Percentiles rank a stretch among this genome's conserved stretches.
Conservation (phyloP, 768 basidiomycete genomes). For the Psilocybe sp. region DNA sequence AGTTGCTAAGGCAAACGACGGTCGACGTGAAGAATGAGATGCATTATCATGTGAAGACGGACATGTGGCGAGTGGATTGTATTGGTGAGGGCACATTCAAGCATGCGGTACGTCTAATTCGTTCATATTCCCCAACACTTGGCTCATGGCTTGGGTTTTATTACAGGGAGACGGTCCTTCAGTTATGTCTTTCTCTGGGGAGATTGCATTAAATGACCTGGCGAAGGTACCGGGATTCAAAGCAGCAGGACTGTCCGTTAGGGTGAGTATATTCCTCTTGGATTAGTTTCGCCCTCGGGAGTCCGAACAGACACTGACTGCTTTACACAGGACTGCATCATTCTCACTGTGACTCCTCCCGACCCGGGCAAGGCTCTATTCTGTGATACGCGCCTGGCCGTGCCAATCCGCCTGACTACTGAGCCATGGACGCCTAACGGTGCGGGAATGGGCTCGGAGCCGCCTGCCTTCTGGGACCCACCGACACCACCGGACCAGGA, state of each 20-base stretch:
- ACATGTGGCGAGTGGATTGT: slow-evolving; percentile 66
- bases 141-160: neutral
- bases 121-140: neutral
- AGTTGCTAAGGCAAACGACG: slow-evolving; percentile 63
- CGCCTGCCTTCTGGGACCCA: slow-evolving; percentile 12
- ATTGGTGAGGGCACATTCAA: slow-evolving; percentile 65
- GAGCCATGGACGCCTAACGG: slow-evolving; percentile 52
- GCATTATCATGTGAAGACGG: slow-evolving; percentile 53
- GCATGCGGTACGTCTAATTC: slow-evolving; percentile 42
- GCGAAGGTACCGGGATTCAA: slow-evolving; percentile 57
- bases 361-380: slow-evolving; percentile 56
- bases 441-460: slow-evolving; percentile 26
- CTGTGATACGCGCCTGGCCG: slow-evolving; percentile 52
- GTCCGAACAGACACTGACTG: neutral
- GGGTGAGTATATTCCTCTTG: slow-evolving; percentile 36
- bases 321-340: slow-evolving; percentile 54
- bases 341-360: slow-evolving; percentile 57
- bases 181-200: slow-evolving; percentile 61
- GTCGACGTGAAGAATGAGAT: slow-evolving; percentile 57
- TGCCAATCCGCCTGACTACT: slow-evolving; percentile 67
- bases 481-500: slow-evolving; percentile 14
- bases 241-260: slow-evolving; percentile 61
- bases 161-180: slow-evolving; percentile 60
- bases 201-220: slow-evolving; percentile 46
- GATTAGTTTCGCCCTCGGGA: neutral